A percentile compares a stretch with the other conserved stretches of the same genome.
phyloP scores from a whole-genome alignment of 2,329 filamentous ascomycete genomes.

The Drechslerella coelobrocha region DNA sequence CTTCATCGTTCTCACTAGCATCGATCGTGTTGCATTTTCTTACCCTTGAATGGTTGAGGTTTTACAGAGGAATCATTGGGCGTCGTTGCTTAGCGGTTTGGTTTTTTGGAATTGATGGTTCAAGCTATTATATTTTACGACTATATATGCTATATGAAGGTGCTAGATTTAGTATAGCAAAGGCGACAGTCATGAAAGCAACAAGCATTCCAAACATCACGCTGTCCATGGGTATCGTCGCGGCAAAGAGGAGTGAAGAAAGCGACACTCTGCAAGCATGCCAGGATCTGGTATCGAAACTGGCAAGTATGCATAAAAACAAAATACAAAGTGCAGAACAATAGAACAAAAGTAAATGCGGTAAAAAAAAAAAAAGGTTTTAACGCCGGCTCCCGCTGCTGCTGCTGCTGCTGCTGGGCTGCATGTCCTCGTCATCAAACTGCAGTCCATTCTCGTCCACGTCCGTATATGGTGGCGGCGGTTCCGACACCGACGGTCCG shows the following conservation, averaged over 20 bases:
- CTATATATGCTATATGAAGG: background rate
- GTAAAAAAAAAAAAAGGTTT: background rate
- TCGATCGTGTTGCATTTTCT: background rate
- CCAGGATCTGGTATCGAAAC: no score
- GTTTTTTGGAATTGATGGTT: conserved; percentile 31
- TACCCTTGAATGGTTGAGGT: background rate
- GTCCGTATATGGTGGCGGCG: conserved; percentile 45
- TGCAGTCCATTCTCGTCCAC: conserved; percentile 35
- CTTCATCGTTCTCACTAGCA: conserved; percentile 24
- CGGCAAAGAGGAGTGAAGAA: conserved; percentile 4
- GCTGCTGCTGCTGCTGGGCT: background rate
- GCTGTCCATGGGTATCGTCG: conserved; percentile 50
- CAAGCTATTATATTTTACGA: conserved; percentile 7
- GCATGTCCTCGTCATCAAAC: conserved; percentile 41
- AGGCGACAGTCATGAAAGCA: conserved; percentile 9
- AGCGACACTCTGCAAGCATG: no score
- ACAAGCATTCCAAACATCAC: conserved; percentile 13
- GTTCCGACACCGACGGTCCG: conserved; percentile 39
- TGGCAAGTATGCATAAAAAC: conserved; percentile 1
- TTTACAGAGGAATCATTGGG: background rate
- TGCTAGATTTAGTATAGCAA: conserved; percentile 1
- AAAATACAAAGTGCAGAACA: background rate
- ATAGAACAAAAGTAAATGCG: conserved; percentile 5
- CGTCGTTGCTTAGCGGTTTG: conserved; percentile 38
- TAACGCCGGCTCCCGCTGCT: background rate